phyloP scores from a whole-genome alignment of 164 flowering plant species.

The Magnolia sinica region DNA sequence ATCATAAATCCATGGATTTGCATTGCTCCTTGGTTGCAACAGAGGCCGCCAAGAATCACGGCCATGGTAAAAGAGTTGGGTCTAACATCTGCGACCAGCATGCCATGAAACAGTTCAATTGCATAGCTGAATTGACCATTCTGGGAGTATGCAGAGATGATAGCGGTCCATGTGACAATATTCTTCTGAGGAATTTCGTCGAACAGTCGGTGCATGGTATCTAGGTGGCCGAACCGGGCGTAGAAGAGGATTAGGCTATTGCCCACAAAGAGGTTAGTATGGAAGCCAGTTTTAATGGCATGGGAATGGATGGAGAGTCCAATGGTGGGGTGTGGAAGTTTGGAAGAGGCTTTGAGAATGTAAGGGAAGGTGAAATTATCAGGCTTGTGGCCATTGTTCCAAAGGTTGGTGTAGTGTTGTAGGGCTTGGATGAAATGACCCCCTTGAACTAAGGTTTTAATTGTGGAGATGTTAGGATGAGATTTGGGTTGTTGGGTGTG shows the following conservation, averaged over 20 bases:
- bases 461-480: background rate
- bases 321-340: conserved; percentile 4
- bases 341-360: conserved; percentile 16
- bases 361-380: conserved; percentile 17
- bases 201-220: conserved; percentile 5
- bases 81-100: background rate
- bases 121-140: background rate
- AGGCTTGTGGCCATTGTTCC: conserved; percentile 14
- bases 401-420: conserved; percentile 5
- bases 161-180: conserved; percentile 16
- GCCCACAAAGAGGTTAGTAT: conserved; percentile 7
- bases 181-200: conserved; percentile 13
- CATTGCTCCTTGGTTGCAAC: background rate
- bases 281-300: conserved; percentile 11
- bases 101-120: conserved; percentile 6
- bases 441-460: conserved; percentile 8
- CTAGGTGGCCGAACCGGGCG: background rate
- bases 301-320: conserved; percentile 11
- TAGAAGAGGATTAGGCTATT: conserved; percentile 17
- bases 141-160: conserved; percentile 4
- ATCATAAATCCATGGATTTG: conserved; percentile 16
- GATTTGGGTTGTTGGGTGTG: conserved; percentile 9
- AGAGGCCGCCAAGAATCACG: conserved; percentile 10
- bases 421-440: conserved; percentile 10
- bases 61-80: conserved; percentile 21